A percentile compares a stretch with the other conserved stretches of the same genome.
These are phyloP conservation scores for California macrophylla DNA, from an alignment of 441 rosid species.

Conservation along the genomic window DNA sequence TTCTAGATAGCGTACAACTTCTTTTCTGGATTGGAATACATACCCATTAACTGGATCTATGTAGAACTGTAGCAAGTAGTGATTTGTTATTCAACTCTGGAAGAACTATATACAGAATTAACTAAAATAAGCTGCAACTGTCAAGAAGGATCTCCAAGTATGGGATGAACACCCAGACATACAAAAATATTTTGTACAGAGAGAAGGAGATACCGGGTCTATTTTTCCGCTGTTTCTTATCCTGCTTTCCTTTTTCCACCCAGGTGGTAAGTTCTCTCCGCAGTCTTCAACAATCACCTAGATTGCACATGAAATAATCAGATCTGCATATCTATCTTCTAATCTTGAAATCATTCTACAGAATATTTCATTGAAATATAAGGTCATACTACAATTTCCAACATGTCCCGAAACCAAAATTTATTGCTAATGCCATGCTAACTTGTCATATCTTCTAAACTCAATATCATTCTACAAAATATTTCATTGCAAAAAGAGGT, in stretches of 20 bases:
- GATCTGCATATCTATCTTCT: conserved; percentile 7
- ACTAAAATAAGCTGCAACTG: neutral
- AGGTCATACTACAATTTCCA: too few relatives aligned
- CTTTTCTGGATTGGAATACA: conserved; percentile 33
- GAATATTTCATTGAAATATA: neutral
- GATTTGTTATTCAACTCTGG: neutral
- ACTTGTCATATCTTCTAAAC: too few relatives aligned
- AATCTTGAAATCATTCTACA: neutral
- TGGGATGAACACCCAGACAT: neutral
- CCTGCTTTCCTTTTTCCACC: conserved; percentile 35
- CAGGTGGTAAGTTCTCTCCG: conserved; percentile 33
- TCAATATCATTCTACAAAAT: too few relatives aligned
- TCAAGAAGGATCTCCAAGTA: neutral
- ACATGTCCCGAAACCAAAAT: too few relatives aligned
- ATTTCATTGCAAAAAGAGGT: neutral
- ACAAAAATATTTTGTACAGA: neutral
- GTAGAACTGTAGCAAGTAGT: conserved; percentile 30
- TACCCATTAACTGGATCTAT: conserved; percentile 34
- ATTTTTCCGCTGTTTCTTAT: conserved; percentile 22
- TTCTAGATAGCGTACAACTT: conserved; percentile 32
- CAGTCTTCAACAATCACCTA: conserved; percentile 26
- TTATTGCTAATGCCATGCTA: too few relatives aligned
- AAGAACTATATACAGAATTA: neutral
- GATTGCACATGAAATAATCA: conserved; percentile 9
- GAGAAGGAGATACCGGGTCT: conserved; percentile 26